Evolutionary conservation across 768 basidiomycete species (phyloP).

Genomic region (Pholiota microspora): DNA sequence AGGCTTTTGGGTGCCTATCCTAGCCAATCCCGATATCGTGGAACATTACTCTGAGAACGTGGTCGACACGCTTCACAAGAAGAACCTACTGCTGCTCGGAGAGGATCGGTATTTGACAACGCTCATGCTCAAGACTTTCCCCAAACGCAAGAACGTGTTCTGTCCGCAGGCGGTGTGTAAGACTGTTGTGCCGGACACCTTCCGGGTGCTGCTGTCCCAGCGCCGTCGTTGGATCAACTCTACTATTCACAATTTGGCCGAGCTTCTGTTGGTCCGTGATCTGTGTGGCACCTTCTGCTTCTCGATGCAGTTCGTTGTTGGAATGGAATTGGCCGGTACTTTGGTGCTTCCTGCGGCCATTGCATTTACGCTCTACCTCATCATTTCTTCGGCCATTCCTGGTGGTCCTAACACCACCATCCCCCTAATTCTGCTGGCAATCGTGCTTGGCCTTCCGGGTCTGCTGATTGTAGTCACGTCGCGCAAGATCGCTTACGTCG

Average conservation of each 20-base stretch:
- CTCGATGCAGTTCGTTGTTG: constrained; percentile 99
- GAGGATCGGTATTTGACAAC: constrained; percentile 99
- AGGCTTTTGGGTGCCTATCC: constrained; percentile 97
- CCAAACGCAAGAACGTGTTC: constrained; percentile 98
- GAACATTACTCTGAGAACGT: constrained; percentile 99
- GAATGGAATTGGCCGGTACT: constrained; percentile 97
- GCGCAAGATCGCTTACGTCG: constrained; percentile 88
- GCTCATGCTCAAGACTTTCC: constrained; percentile 98
- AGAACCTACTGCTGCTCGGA: constrained; percentile 94
- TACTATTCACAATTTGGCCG: constrained; percentile 96
- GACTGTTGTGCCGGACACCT: constrained; percentile 97
- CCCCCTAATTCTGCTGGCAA: constrained; percentile 87
- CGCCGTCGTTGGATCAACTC: constrained; percentile 99
- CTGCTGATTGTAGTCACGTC: constrained; percentile 95
- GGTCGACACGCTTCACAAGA: constrained; percentile 99
- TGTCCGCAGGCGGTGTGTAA: constrained; percentile 99
- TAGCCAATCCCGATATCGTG: constrained; percentile 98
- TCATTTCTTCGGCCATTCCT: constrained; percentile 85
- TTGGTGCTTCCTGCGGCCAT: constrained; percentile 97
- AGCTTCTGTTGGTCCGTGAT: constrained; percentile 91
- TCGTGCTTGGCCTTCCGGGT: constrained; percentile 96
- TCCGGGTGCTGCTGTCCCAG: constrained; percentile 90
- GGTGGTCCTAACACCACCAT: constrained; percentile 76
- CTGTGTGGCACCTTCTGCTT: constrained; percentile 99
- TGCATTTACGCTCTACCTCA: constrained; percentile 92